Base-by-base conservation (phyloP, 257 asterid genomes). In the Solanum clarkiae region DNA sequence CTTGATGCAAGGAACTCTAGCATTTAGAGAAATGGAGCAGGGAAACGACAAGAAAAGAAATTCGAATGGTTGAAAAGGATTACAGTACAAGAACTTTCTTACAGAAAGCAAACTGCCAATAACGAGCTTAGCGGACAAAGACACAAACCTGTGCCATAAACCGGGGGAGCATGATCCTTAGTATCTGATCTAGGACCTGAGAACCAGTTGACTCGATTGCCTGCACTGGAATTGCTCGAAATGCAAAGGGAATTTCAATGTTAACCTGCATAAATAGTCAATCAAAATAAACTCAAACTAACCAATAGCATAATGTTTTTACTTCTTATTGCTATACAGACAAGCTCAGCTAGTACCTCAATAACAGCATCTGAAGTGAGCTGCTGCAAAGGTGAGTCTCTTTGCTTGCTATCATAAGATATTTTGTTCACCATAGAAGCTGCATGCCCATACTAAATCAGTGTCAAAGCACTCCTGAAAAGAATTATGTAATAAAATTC, bases 391-490 rank as follows among this genome's bases (percentile, higher is more conserved):
- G 90, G 89, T 42, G 95, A 90, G 87, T 90, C 91, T 42, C 84
- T 88, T 84, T 51, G 83, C 16, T 87, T 79, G 90, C 91, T 88
- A 84, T 91, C 97, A 84, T 57, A 84, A 4, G 81, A 68, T 36
- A 84, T 84, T 69, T 57, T 92, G 86, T 95, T 97, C 96, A 92
- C 96, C 99, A 97, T 94, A 49, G 94, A 93, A 97, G 98, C 99
- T 97, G 99, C 99, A 95, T 95, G 94, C 95, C 97, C 93, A 93
- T 90, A 94, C 96, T 94, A 97, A 97, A 94, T 95, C 94, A 94
- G 89, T 93, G 93, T 96, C 98, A 94, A 93, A 94, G 97, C 84
- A 93, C 91, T 93, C 99, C 98, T 93, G 98, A 92, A 95, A 93
- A 94, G 89, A 89, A 84, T 94, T 90, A 93, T 79, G 94, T 89